Conservation (phyloP, 768 basidiomycete genomes). For the Boletus fagicola region DNA sequence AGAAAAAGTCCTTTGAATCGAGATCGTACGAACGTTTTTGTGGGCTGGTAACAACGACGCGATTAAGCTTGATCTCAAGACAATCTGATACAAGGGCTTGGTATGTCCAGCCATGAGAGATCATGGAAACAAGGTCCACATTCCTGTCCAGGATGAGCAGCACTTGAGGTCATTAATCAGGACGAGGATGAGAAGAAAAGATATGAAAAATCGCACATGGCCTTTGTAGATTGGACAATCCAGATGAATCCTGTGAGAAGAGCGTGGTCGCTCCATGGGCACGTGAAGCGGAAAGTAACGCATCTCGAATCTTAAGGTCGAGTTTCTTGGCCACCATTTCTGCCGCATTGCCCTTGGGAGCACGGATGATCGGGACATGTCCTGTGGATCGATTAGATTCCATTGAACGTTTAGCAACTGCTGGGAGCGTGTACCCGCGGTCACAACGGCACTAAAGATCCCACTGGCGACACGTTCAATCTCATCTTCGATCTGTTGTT, state of each 20-base stretch:
- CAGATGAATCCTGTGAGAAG: constrained; percentile 78
- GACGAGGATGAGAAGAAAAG: neutral
- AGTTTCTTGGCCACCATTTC: constrained; percentile 99
- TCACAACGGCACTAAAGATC: constrained; percentile 87
- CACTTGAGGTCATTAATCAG: constrained; percentile 48
- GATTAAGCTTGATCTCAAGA: constrained; percentile 93
- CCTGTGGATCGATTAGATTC: constrained; percentile 43
- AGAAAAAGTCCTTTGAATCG: constrained; percentile 98
- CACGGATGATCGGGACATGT: constrained; percentile 91
- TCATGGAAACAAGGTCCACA: constrained; percentile 87
- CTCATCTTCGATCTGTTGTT: constrained; percentile 89
- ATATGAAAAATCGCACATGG: constrained; percentile 57
- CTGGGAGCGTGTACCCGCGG: constrained; percentile 58
- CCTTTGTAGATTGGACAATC: constrained; percentile 81
- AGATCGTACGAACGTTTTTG: constrained; percentile 88
- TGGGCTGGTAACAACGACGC: constrained; percentile 78
- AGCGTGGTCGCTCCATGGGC: constrained; percentile 53
- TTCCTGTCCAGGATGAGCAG: constrained; percentile 93
- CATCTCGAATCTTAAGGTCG: constrained; percentile 88
- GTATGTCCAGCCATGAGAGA: constrained; percentile 98
- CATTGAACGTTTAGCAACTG: neutral
- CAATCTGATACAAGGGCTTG: constrained; percentile 98
- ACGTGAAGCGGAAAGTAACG: constrained; percentile 67
- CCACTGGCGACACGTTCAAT: constrained; percentile 90
- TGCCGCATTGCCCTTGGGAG: constrained; percentile 93